Conservation (phyloP, 1,284 basidiomycete species). For the Boletus chippewaensis region DNA sequence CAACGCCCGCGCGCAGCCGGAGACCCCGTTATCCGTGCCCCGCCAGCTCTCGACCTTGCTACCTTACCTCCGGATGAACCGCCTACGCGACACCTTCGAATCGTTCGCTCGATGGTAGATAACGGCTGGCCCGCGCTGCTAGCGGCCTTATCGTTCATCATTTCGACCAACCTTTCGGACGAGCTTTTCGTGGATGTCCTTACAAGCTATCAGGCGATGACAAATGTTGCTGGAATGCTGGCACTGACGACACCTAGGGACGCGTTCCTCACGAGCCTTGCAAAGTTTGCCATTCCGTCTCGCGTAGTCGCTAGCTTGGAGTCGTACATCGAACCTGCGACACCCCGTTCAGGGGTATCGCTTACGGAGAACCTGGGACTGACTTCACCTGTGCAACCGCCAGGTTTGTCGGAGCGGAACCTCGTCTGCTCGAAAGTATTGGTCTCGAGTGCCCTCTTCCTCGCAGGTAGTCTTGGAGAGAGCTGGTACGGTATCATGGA, state of each 20-base stretch:
- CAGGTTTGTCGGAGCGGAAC: constrained; percentile 82
- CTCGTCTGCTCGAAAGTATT: constrained; percentile 85
- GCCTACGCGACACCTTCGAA: constrained; percentile 47
- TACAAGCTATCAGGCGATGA: constrained; percentile 76
- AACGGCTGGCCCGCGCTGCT: constrained; percentile 87
- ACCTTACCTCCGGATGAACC: constrained; percentile 54
- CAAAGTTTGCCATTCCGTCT: constrained; percentile 84
- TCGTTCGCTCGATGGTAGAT: constrained; percentile 74
- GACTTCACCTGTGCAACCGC: constrained; percentile 47
- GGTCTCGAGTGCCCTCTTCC: constrained; percentile 71
- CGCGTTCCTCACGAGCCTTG: constrained; percentile 82
- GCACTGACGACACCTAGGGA: constrained; percentile 83
- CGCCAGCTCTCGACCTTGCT: constrained; percentile 63
- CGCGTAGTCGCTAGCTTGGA: constrained; percentile 82
- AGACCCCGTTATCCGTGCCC: constrained; percentile 62
- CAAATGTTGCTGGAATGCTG: constrained; percentile 86
- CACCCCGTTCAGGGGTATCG: constrained; percentile 53
- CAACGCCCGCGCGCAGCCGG: constrained; percentile 61
- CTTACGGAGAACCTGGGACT: constrained; percentile 70
- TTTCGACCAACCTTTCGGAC: constrained; percentile 84
- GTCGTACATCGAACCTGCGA: constrained; percentile 59
- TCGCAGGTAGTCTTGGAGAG: constrained; percentile 77
- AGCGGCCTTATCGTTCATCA: constrained; percentile 82
- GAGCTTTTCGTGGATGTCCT: constrained; percentile 83
- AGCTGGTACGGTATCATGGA: constrained; percentile 93